Evolutionary conservation across 331 rosid species (phyloP), one percentile per base, ranked within the genome.

Genomic region (Rosa hybrid): DNA sequence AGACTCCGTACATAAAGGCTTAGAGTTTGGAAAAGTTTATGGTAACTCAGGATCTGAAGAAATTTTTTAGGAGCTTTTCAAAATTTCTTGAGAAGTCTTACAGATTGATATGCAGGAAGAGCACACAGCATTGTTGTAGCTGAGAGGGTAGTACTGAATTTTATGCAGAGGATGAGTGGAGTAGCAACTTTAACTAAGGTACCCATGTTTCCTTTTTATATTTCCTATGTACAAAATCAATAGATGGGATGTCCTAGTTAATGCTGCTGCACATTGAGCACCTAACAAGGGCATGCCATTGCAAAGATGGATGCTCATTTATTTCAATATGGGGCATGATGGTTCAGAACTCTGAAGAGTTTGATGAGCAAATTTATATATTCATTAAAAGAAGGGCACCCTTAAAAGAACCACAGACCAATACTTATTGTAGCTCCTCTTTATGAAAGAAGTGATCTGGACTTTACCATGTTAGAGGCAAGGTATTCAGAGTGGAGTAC

Each of bases 81-180:
- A 77, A 83, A 45, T 83, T 67, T 74, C 65, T 54, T 65, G 21
- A 71, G 56, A 75, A 74, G 75, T 62, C 73, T 85, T 67, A 60
- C 18, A 54, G 18, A 81, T 76, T 80, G 62, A 48, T 80, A 27
- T 86, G 86, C 89, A 94, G 98, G 98, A 79, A 85, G 87, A 69
- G 98, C 98, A 0, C 93, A 91, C 81, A 89, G 80, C 90, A 89
- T 94, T 76, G 89, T 91, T 78, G 89, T 89, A 62, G 98, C 98
- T 74, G 96, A 94, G 85, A 88, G 98, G 87, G 91, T 94, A 25
- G 96, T 87, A 42, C 91, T 94, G 75, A 94, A 94, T 88, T 92
- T 94, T 81, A 94, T 92, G 98, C 98, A 94, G 87, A 91, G 96
- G 86, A 91, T 94, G 98, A 94, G 98, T 77, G 96, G 98, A 82